phyloP scores from a whole-genome alignment of 768 basidiomycete genomes.

The Boletus sp. region DNA sequence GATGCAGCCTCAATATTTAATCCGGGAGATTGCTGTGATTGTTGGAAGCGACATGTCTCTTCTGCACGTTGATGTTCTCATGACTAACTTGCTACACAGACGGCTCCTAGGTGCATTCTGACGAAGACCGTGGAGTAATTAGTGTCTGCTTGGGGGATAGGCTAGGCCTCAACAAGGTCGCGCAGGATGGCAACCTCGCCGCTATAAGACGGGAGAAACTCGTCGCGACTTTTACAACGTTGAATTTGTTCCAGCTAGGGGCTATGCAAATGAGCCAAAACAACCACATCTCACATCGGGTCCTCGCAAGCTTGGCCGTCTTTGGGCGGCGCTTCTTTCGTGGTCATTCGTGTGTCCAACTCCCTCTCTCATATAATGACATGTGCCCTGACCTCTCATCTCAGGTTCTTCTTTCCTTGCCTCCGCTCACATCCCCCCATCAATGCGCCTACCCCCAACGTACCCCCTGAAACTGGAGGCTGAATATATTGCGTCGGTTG shows the following conservation, averaged over 20 bases:
- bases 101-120: not conserved
- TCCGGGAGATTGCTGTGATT: not conserved
- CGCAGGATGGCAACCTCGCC: not conserved
- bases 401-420: not conserved
- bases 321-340: not conserved
- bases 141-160: too few relatives aligned
- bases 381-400: not conserved
- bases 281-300: not conserved
- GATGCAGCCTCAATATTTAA: not conserved
- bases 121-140: not conserved
- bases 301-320: not conserved
- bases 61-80: not conserved
- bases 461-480: too few relatives aligned
- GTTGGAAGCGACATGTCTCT: not conserved
- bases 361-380: not conserved
- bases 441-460: not conserved
- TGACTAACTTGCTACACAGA: not conserved
- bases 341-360: not conserved
- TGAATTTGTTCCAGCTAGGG: not conserved
- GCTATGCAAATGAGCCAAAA: not conserved
- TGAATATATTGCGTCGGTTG: too few relatives aligned
- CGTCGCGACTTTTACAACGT: too few relatives aligned
- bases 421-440: not conserved
- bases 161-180: too few relatives aligned
- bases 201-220: not conserved